A percentile compares a stretch with the other conserved stretches of the same genome.
Conservation (phyloP, 768 basidiomycete genomes). For the Chalciporus pseudorubinellus region DNA sequence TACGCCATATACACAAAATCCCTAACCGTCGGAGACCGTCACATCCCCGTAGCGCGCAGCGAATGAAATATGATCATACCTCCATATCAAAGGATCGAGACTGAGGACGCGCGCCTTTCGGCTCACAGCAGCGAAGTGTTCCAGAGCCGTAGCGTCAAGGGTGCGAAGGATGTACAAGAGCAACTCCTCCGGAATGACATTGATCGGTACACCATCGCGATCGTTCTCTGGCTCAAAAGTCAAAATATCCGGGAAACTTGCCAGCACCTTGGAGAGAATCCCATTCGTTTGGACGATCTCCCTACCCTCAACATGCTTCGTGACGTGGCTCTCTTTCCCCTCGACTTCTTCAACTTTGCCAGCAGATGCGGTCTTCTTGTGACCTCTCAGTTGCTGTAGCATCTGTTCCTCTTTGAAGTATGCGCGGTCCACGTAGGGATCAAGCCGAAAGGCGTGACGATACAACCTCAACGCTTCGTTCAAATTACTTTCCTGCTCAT, state of each 20-base stretch:
- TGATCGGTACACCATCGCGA: conserved; percentile 50
- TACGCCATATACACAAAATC: conserved; percentile 64
- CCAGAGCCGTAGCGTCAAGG: conserved; percentile 66
- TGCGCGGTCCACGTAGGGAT: conserved; percentile 71
- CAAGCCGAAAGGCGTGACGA: conserved; percentile 74
- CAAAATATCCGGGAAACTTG: conserved; percentile 46
- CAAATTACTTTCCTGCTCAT: conserved; percentile 71
- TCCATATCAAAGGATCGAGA: conserved; percentile 73
- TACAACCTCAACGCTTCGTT: conserved; percentile 78
- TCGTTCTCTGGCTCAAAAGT: conserved; percentile 73
- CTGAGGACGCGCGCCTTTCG: conserved; percentile 74
- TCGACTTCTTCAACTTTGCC: conserved; percentile 59
- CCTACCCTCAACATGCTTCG: conserved; percentile 49
- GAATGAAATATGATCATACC: conserved; percentile 40
- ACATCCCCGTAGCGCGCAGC: neutral
- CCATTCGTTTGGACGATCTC: conserved; percentile 25
- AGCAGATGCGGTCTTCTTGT: conserved; percentile 77
- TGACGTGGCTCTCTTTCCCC: conserved; percentile 71
- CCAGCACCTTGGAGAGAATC: conserved; percentile 49
- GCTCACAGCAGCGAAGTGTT: conserved; percentile 72
- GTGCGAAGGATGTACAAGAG: conserved; percentile 62
- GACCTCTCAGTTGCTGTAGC: conserved; percentile 29
- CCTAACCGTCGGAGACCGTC: conserved; percentile 36
- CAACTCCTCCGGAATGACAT: conserved; percentile 72
- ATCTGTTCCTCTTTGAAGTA: conserved; percentile 58